A percentile compares a stretch with the other conserved stretches of the same genome.
Conservation (phyloP, 2,329 filamentous ascomycete species). For the Aspergillus proliferans region DNA sequence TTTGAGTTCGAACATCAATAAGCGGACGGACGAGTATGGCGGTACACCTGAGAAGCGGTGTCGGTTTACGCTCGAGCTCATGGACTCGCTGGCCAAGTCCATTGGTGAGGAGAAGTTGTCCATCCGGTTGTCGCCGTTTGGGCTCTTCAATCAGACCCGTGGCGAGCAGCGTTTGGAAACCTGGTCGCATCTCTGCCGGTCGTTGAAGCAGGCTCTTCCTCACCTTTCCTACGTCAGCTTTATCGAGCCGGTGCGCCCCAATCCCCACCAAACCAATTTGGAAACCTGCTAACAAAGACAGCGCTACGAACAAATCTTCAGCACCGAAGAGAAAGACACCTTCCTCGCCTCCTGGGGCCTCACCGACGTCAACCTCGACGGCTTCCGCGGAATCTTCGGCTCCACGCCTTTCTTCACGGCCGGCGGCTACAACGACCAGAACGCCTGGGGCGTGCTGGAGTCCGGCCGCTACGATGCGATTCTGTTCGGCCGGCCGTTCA, state of each 20-base stretch:
- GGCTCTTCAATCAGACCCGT: conserved; percentile 48
- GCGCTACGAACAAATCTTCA: conserved; percentile 50
- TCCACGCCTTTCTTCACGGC: conserved; percentile 51
- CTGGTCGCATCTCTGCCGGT: conserved; percentile 45
- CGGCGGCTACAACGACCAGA: conserved; percentile 49
- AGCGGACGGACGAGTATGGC: conserved; percentile 46
- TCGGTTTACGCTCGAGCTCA: conserved; percentile 53
- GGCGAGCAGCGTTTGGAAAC: conserved; percentile 49
- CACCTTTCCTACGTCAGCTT: conserved; percentile 50
- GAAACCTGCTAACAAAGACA: conserved; percentile 4
- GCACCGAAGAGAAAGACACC: conserved; percentile 43
- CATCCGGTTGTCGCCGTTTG: conserved; percentile 45
- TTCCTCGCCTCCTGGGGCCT: conserved; percentile 47
- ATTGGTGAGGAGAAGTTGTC: conserved; percentile 43
- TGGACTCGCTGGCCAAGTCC: conserved; percentile 37
- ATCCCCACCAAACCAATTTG: not conserved
- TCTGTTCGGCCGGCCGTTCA: conserved; percentile 44
- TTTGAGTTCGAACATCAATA: conserved; percentile 45
- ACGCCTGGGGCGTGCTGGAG: conserved; percentile 46
- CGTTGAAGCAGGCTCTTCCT: conserved; percentile 42
- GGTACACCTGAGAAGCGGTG: conserved; percentile 48
- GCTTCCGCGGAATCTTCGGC: conserved; percentile 48
- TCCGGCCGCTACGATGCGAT: conserved; percentile 44
- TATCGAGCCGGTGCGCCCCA: conserved; percentile 41
- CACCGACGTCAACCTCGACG: conserved; percentile 38